Conservation (phyloP, 257 asterid species). For the Forsythia suspensa region DNA sequence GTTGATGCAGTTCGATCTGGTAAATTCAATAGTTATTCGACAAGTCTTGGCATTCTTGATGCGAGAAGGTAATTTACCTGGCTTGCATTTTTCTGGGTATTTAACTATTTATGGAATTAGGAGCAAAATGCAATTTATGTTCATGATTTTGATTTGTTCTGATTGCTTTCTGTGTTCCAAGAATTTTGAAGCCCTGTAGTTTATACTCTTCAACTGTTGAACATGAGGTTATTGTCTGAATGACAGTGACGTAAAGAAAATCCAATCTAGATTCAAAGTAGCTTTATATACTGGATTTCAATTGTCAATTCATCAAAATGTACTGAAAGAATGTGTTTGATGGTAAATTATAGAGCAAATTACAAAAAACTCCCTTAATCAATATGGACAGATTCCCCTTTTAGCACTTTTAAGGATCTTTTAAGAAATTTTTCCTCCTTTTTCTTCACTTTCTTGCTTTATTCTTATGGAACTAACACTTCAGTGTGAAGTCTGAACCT, state of each 20-base stretch:
- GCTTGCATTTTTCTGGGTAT: background rate
- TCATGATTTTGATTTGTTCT: background rate
- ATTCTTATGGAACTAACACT: background rate
- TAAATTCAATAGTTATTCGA: slow-evolving; percentile 51
- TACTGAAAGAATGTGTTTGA: too few species aligned
- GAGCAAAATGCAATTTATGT: background rate
- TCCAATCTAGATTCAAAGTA: background rate
- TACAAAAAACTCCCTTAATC: too few species aligned
- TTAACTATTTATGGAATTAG: background rate
- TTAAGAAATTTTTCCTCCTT: too few species aligned
- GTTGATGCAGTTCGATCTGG: slow-evolving; percentile 45
- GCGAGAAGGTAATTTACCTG: slow-evolving; percentile 44
- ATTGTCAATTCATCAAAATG: too few species aligned
- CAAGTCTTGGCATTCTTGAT: slow-evolving; percentile 34
- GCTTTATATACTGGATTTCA: too few species aligned
- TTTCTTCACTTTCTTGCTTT: too few species aligned
- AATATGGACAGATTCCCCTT: too few species aligned
- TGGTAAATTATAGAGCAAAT: too few species aligned
- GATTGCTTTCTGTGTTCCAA: background rate
- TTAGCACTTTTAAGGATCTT: too few species aligned
- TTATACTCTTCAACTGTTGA: too few species aligned
- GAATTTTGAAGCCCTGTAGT: background rate
- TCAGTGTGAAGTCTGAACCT: slow-evolving; percentile 1
- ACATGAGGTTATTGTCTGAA: background rate
- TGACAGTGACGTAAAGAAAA: background rate